Percentiles rank a stretch among this genome's conserved stretches.
These are phyloP conservation scores for Eremochloa ophiuroides DNA, from an alignment of 176 grass and related monocot genomes.

Conservation along the genomic window DNA sequence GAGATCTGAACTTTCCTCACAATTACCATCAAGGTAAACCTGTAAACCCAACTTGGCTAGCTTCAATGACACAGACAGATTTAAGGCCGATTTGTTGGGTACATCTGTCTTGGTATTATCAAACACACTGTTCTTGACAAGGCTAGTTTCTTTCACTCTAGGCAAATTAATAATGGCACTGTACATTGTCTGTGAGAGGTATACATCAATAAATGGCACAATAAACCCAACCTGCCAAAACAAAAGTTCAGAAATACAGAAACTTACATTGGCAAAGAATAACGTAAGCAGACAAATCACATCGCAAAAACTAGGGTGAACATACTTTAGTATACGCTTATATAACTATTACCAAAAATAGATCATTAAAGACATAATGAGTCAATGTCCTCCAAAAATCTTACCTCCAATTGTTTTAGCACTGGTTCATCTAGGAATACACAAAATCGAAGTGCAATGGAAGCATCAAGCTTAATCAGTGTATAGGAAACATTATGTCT, in stretches of 20 bases:
- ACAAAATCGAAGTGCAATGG: slow-evolving; percentile 52
- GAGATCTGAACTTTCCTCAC: slow-evolving; percentile 36
- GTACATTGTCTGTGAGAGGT: slow-evolving; percentile 65
- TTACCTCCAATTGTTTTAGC: slow-evolving; percentile 87
- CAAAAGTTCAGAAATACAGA: slow-evolving; percentile 21
- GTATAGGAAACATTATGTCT: slow-evolving; percentile 43
- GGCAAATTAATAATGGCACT: slow-evolving; percentile 45
- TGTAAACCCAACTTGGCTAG: slow-evolving; percentile 54
- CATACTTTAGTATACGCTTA: slow-evolving; percentile 10
- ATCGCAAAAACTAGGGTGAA: neutral
- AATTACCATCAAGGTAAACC: slow-evolving; percentile 65
- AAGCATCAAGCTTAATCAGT: slow-evolving; percentile 59
- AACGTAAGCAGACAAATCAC: neutral
- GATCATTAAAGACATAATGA: slow-evolving; percentile 10
- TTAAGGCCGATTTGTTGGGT: slow-evolving; percentile 27
- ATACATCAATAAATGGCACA: slow-evolving; percentile 52
- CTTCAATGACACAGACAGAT: slow-evolving; percentile 52
- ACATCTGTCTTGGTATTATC: slow-evolving; percentile 31
- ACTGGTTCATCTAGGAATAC: slow-evolving; percentile 70
- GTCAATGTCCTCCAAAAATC: neutral
- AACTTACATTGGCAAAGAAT: neutral
- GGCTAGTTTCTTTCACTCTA: slow-evolving; percentile 31
- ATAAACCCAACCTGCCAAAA: slow-evolving; percentile 55
- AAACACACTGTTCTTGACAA: slow-evolving; percentile 22
- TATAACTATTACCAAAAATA: slow-evolving; percentile 11